Percentiles rank a stretch among this genome's conserved stretches.
Evolutionary conservation across 2,329 filamentous ascomycete species (phyloP).

Genomic region (Ascochyta fabae): DNA sequence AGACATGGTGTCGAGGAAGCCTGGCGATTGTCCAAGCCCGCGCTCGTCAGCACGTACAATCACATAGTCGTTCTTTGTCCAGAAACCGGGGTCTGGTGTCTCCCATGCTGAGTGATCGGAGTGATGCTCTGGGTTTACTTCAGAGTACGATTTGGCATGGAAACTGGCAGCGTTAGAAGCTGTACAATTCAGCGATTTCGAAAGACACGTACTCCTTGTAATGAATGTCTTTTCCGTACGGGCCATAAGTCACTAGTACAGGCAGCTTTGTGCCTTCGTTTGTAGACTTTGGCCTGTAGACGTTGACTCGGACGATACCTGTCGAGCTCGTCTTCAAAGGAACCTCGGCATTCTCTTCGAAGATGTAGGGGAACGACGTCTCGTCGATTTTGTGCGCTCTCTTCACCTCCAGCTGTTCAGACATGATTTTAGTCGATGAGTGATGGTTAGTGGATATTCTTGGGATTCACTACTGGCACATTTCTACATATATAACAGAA

Average conservation of each 20-base stretch:
- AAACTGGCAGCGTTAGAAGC: constrained; percentile 48
- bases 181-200: not conserved
- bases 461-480: not conserved
- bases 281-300: constrained; percentile 56
- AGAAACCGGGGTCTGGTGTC: constrained; percentile 51
- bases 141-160: constrained; percentile 56
- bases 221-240: constrained; percentile 75
- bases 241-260: constrained; percentile 73
- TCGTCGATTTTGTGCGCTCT: constrained; percentile 44
- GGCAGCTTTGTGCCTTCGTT: constrained; percentile 55
- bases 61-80: constrained; percentile 47
- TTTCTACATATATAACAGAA: constrained; percentile 27
- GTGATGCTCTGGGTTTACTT: constrained; percentile 42
- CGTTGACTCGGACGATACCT: constrained; percentile 57
- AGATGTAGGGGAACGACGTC: constrained; percentile 54
- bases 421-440: constrained; percentile 23
- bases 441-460: not conserved
- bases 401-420: constrained; percentile 38
- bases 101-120: constrained; percentile 55
- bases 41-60: constrained; percentile 58
- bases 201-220: constrained; percentile 57
- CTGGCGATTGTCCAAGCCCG: constrained; percentile 60
- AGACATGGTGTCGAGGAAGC: constrained; percentile 61
- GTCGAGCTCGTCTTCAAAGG: constrained; percentile 48
- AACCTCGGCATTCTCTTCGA: constrained; percentile 58